Evolutionary conservation across 148 eudicot genomes (phyloP), one percentile per base, ranked within the genome.

Genomic region (Heliamphora exappendiculata): DNA sequence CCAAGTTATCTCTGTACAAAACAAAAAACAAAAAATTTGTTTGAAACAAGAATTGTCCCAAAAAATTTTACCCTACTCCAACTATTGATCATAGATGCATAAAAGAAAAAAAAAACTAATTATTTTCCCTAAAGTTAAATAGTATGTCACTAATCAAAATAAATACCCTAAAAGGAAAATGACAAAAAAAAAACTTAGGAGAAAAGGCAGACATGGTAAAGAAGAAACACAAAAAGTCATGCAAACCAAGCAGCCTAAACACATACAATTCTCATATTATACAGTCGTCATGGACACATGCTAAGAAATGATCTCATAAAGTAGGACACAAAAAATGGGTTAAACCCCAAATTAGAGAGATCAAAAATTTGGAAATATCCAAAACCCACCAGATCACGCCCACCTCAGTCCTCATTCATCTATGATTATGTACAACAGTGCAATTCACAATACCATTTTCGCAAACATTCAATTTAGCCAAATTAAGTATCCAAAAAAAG

Each of bases 391-490:
- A 24, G 34, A 73, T 73, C 33, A 54, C 20, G 36, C 33, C 60
- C 49, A 14, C 33, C 65, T 36, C 31, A 13, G 34, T 55, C 33
- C 65, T 36, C 31, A 13, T 34, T 55, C 75, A 13, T 55, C 20
- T 14, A 16, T 29, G 51, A 44, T 44, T 37, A 36, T 36, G 22
- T 14, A 31, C 67, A 54, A 58, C 24, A 73, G 76, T 41, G 39
- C 65, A 39, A 73, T 73, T 73, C 66, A 73, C 66, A 73, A 57
- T 58, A 31, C 58, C 75, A 72, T 53, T 70, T 47, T 33, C 44
- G 17, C 42, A 53, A 39, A 34, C 29, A 50, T 33, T 31, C 53
- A 51, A 53, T 71, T 34, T 33, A 10, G 26, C 14, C 29, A 37
- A 70, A 50, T 6, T 16, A 50, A 49, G 44, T 53, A 51, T 44